A percentile compares a stretch with the other conserved stretches of the same genome.
phyloP scores from a whole-genome alignment of 176 grass and related monocot species.

The Raddia distichophylla region DNA sequence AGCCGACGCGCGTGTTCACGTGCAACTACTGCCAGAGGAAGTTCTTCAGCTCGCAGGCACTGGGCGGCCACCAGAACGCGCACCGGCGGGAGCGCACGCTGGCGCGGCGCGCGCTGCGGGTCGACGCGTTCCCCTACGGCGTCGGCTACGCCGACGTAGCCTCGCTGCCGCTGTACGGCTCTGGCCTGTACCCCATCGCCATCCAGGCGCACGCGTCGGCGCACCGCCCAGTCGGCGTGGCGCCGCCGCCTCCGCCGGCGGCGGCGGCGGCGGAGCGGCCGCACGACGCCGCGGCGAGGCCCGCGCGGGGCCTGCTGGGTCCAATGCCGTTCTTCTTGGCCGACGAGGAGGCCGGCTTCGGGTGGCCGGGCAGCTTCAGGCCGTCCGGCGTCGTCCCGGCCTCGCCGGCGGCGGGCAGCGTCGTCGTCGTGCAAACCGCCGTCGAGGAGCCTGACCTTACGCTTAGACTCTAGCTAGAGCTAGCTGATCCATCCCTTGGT shows the following conservation, averaged over 20 bases:
- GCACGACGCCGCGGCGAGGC: conserved; percentile 9
- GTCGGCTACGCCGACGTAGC: conserved; percentile 54
- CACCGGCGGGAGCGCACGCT: conserved; percentile 74
- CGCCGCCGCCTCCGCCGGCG: no score
- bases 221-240: conserved; percentile 13
- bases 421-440: conserved; percentile 21
- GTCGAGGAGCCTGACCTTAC: conserved; percentile 75
- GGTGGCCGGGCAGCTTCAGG: conserved; percentile 72
- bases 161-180: conserved; percentile 70
- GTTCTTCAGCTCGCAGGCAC: conserved; percentile 87
- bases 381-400: background rate
- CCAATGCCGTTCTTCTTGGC: conserved; percentile 56
- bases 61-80: conserved; percentile 80
- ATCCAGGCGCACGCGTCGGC: conserved; percentile 69
- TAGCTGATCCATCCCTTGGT: background rate
- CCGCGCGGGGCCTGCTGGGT: conserved; percentile 46
- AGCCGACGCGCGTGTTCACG: conserved; percentile 60
- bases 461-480: conserved; percentile 57
- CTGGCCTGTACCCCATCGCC: conserved; percentile 58
- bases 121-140: conserved; percentile 50
- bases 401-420: background rate
- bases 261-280: conserved; percentile 15
- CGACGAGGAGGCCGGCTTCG: conserved; percentile 52
- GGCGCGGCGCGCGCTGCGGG: conserved; percentile 51
- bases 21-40: conserved; percentile 86